A percentile compares a stretch with the other conserved stretches of the same genome.
These are phyloP conservation scores for Vicia villosa DNA, from an alignment of 306 rosid genomes.

Conservation along the genomic window DNA sequence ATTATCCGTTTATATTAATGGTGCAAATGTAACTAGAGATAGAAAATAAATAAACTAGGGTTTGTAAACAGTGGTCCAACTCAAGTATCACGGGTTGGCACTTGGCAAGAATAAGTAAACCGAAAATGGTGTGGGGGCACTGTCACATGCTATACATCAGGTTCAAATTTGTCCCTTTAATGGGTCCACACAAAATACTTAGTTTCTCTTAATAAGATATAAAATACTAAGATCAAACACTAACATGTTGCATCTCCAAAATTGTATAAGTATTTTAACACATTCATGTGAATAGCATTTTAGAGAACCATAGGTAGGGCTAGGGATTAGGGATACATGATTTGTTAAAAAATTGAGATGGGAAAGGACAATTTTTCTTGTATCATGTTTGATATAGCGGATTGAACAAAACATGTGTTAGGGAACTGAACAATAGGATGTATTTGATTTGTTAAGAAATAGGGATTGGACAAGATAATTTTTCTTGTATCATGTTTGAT, in stretches of 20 bases:
- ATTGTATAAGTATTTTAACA: constrained; percentile 23
- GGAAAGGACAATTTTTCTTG: too few relatives aligned
- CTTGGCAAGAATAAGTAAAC: constrained; percentile 42
- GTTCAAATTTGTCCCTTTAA: constrained; percentile 37
- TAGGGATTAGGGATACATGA: too few relatives aligned
- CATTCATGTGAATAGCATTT: background rate
- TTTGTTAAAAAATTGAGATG: too few relatives aligned
- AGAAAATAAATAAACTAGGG: background rate
- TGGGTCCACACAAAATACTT: constrained; percentile 33
- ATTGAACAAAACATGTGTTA: too few relatives aligned
- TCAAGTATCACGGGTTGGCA: constrained; percentile 53
- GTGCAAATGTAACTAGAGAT: background rate
- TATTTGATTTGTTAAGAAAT: too few relatives aligned
- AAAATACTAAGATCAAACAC: constrained; percentile 28
- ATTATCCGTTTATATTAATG: background rate
- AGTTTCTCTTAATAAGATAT: constrained; percentile 37
- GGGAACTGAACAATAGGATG: too few relatives aligned
- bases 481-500: too few relatives aligned
- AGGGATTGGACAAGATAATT: too few relatives aligned
- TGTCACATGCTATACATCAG: constrained; percentile 41
- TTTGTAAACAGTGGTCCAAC: too few relatives aligned
- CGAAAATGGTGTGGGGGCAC: constrained; percentile 46
- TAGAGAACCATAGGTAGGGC: too few relatives aligned
- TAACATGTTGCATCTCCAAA: constrained; percentile 32
- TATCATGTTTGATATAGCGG: too few relatives aligned